Evolutionary conservation across 176 grass and related monocot genomes (phyloP), one percentile per base, ranked within the genome.

Genomic region (Oryza coarctata): DNA sequence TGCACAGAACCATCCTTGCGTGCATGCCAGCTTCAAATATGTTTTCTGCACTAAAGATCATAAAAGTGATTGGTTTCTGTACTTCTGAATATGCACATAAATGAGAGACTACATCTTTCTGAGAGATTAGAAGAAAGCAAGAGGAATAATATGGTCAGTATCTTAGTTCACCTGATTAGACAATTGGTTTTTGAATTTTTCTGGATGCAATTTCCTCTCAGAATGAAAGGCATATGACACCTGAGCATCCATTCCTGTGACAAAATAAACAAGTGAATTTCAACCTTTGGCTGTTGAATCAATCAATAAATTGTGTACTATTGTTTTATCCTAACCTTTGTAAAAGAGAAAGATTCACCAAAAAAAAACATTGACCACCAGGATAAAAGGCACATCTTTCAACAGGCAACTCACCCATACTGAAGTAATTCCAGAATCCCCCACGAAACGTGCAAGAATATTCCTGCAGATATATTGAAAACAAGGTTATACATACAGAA

Each of bases 381-480:
- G 74, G 38, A 43, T 30, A 87, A 80, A 77, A 71, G 12, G 5
- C 76, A 27, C n/a, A 85, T 1, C 65, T 76, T 75, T 35, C 70
- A 83, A 74, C 6, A 87, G 90, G 52, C 18, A 64, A 88, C 92
- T 93, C 85, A 98, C 95, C 95, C 85, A 98, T 95, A 77, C 95
- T 95, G 73, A 98, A 98, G 83, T 98, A 98, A 75, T 98, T 98
- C 92, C 92, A 98, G 85, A 98, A 98, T 0, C 90, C 92, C 40
- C 95, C 95, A 73, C 90, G 88, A 84, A 82, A 98, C 76, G 90
- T 94, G 75, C 75, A 91, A 84, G 85, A 92, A 64, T 86, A 87
- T 76, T 94, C 88, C 95, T 98, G 86, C 65, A 30, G 63, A 80
- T 12, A 89, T 13, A 81, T 38, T 30, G 2, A 83, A 5, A 77